phyloP scores from a whole-genome alignment of 1,284 basidiomycete species.

The Pseudozyma sp. region DNA sequence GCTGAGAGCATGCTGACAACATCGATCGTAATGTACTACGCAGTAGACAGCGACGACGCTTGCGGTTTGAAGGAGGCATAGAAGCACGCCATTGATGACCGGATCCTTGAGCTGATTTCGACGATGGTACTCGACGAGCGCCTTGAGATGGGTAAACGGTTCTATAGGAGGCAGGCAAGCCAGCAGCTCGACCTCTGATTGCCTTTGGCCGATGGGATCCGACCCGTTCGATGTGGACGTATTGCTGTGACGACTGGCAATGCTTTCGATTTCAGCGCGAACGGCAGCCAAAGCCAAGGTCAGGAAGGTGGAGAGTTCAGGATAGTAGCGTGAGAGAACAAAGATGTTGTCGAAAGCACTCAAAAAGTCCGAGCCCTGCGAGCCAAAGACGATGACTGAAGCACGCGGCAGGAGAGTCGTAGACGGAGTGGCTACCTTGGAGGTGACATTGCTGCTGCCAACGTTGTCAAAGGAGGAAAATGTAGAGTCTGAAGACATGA shows the following conservation, averaged over 20 bases:
- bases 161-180: constrained; percentile 33
- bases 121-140: constrained; percentile 31
- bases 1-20: not conserved
- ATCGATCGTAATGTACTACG: not conserved
- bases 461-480: constrained; percentile 37
- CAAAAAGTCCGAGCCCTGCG: constrained; percentile 44
- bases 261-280: constrained; percentile 31
- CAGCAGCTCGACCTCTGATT: constrained; percentile 31
- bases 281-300: constrained; percentile 30
- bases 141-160: constrained; percentile 22
- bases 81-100: constrained; percentile 42
- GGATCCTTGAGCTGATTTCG: constrained; percentile 27
- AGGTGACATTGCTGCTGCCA: not conserved
- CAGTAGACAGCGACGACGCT: constrained; percentile 29
- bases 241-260: constrained; percentile 16
- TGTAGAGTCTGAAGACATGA: constrained; percentile 28
- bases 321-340: constrained; percentile 8
- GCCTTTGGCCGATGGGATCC: not conserved
- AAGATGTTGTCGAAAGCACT: constrained; percentile 31
- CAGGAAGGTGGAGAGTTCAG: constrained; percentile 33
- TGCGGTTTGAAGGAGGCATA: constrained; percentile 40
- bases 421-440: not conserved
- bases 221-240: not conserved
- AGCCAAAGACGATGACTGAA: constrained; percentile 43
- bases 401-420: not conserved